Base-by-base conservation (phyloP, 768 basidiomycete genomes). In the Lactarius trivialis region DNA sequence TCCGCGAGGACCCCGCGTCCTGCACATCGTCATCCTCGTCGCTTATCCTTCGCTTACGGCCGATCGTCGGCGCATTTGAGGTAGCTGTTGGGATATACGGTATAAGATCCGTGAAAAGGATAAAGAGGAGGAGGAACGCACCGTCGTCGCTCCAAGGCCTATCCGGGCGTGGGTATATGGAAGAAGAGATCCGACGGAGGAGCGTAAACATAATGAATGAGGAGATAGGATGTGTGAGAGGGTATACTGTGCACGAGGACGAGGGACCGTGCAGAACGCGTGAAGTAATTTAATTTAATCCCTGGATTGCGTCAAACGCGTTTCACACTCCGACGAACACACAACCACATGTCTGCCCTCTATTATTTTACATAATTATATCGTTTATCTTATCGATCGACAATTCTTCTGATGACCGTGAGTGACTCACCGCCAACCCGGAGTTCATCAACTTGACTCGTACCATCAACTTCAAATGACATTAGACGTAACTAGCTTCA, bases 111-210 rank as follows among this genome's bases (percentile, higher is more conserved):
- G 56, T 39, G 30, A 43, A 41, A 65, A 55, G 30, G 30, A 55
- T 37, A 63, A 55, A 55, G 39, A 33, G 34, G 37, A 33, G 34
- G 37, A 6, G 14, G 43, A 54, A 52, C 60, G 51, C 32, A 77
- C 88, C 84, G 71, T 91, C 88, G 59, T 90, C 87, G 68, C 80
- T 79, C 89, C 88, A 89, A 36, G 87, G 85, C 61, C 86, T 78
- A 73, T 89, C 88, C 28, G 84, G 81, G 57, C 88, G 82, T 30
- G 85, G 84, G 67, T 88, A 81, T 24, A 88, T 78, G 15, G 84
- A 84, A 68, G 81, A 78, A 0, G 88, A 89, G 63, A 89, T 84
- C 50, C 87, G 84, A 67, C 88, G 81, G 66, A 90, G 74, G 66
- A 90, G 77, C 65, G 81, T 79, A 74, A 88, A 88, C 88, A 90